phyloP scores from a whole-genome alignment of 2,329 filamentous ascomycete genomes.

The Remersonia thermophila region DNA sequence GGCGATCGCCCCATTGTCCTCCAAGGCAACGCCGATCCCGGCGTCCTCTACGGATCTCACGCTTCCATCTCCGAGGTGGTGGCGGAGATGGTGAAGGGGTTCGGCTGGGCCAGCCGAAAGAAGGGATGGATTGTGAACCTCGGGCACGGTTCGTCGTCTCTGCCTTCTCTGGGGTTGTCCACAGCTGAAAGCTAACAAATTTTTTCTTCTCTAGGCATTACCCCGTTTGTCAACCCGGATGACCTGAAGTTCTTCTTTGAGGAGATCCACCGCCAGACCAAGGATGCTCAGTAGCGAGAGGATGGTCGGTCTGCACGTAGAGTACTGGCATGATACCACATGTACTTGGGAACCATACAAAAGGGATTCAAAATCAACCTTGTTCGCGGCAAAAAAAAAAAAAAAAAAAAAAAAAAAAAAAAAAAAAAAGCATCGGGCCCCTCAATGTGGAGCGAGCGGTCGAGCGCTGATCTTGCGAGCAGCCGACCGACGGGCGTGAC shows the following conservation, averaged over 20 bases:
- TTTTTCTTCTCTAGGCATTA: constrained; percentile 49
- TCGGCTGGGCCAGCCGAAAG: constrained; percentile 60
- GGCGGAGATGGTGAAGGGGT: constrained; percentile 76
- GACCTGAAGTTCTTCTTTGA: constrained; percentile 88
- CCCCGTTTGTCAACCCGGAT: constrained; percentile 86
- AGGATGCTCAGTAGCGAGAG: constrained; percentile 17
- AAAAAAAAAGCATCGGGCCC: too few species aligned
- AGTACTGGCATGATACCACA: constrained; percentile 3
- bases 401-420: too few species aligned
- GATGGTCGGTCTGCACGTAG: background rate
- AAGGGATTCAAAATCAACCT: too few species aligned
- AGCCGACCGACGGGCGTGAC: too few species aligned
- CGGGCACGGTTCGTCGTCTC: constrained; percentile 63
- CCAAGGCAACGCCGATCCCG: constrained; percentile 93
- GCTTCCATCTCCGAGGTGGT: constrained; percentile 73
- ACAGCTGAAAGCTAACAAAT: background rate
- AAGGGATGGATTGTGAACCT: constrained; percentile 96
- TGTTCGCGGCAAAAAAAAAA: too few species aligned
- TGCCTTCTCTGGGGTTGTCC: too few species aligned
- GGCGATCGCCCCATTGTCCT: constrained; percentile 62
- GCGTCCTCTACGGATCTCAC: constrained; percentile 75
- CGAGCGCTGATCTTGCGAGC: too few species aligned
- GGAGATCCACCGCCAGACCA: constrained; percentile 67
- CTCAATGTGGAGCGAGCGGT: too few species aligned
- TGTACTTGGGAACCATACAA: background rate